Base-by-base conservation (phyloP, 2,329 filamentous ascomycete genomes). In the Thelonectria rubi region DNA sequence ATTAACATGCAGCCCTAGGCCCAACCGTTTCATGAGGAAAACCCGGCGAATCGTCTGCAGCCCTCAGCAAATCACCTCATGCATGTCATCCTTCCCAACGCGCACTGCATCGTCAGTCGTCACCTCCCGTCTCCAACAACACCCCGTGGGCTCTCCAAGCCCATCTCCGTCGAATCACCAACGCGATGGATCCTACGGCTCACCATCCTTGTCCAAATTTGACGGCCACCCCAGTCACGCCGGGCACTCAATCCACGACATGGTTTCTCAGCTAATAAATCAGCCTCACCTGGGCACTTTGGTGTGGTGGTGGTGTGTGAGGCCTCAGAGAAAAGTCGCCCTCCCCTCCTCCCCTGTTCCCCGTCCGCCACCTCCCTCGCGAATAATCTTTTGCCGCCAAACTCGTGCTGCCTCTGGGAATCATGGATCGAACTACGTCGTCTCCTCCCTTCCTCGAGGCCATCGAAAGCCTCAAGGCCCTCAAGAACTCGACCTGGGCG, bases 381-480 rank as follows among this genome's bases (percentile, higher is more conserved):
- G 42, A 21, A 21, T 37, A 14, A 15, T 37, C 34, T 15, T n/a
- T 15, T 37, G 18, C 42, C 24, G 9, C 42, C 11, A 39, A 26
- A 24, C 17, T 39, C 8, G 14, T n/a, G 24, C n/a, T n/a, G n/a
- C n/a, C 11, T 26, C 18, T 21, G 18, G 24, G 37, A 20, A 20
- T 15, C 15, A 60, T 64, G 58, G 53, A 54, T 18, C 43, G 54
- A n/a, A 12, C 53, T 9, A 15, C 46, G 24, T 47, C 49, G 5
- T 46, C 58, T 15, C 45, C 54, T 12, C 62, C 62, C 2, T 64
- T 64, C 24, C 40, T 64, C 58, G 62, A 61, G 45, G 58, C 54
- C 18, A 57, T 64, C 32, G 62, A 64, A 58, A 55, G 58, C 30
- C 62, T 64, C 49, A 61, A 58, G 39, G 47, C 58, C 24, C 18